Evolutionary conservation across 2,329 filamentous ascomycete species (phyloP).

Genomic region (Neonectria faginata): DNA sequence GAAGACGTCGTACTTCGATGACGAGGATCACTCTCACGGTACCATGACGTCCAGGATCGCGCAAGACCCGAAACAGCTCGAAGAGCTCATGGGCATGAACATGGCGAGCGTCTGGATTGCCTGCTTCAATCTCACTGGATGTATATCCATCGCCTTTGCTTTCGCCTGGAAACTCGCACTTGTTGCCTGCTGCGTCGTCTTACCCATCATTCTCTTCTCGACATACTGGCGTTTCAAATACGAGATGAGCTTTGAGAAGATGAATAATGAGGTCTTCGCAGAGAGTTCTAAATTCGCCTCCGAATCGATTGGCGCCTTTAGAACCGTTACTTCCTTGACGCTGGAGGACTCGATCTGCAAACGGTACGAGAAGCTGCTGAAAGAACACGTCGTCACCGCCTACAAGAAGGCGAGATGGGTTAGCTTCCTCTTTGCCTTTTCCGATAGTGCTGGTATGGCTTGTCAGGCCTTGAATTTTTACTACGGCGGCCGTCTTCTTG

Average conservation of each 20-base stretch:
- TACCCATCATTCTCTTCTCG: slow-evolving; percentile 61
- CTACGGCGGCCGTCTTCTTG: slow-evolving; percentile 73
- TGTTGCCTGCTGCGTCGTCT: slow-evolving; percentile 71
- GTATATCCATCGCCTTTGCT: slow-evolving; percentile 73
- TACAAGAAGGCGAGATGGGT: slow-evolving; percentile 71
- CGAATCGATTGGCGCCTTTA: slow-evolving; percentile 79
- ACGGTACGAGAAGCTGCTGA: slow-evolving; percentile 71
- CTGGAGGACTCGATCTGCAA: slow-evolving; percentile 74
- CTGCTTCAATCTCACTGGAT: slow-evolving; percentile 73
- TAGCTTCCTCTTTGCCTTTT: slow-evolving; percentile 75
- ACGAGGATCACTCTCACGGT: slow-evolving; percentile 69
- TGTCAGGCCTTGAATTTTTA: slow-evolving; percentile 74
- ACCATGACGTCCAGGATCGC: slow-evolving; percentile 68
- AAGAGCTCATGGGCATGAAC: slow-evolving; percentile 72
- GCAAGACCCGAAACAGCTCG: slow-evolving; percentile 68
- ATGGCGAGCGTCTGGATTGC: slow-evolving; percentile 73
- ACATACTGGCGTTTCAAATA: slow-evolving; percentile 66
- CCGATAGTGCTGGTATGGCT: slow-evolving; percentile 73
- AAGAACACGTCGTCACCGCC: slow-evolving; percentile 68
- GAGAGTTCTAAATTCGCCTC: slow-evolving; percentile 80
- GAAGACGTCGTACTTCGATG: slow-evolving; percentile 70
- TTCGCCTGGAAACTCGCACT: slow-evolving; percentile 84
- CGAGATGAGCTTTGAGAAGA: slow-evolving; percentile 75
- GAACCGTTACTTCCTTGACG: slow-evolving; percentile 77
- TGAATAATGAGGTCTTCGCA: slow-evolving; percentile 75